These are phyloP conservation scores for Tinospora cordifolia DNA, from an alignment of 164 flowering plant species.

Conservation along the genomic window DNA sequence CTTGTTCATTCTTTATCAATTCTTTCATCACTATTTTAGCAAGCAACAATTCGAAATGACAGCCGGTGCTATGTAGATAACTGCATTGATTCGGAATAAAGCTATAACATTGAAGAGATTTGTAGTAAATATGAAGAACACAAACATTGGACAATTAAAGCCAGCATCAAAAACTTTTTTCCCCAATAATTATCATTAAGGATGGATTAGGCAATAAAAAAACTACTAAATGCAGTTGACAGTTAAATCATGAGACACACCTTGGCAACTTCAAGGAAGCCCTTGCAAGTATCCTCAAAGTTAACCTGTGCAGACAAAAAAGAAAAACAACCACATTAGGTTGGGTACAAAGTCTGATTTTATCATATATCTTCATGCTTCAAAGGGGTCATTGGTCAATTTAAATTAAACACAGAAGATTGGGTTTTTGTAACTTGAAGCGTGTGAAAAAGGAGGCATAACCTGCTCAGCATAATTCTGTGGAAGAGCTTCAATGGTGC, in stretches of 20 bases:
- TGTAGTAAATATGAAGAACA: too few species aligned
- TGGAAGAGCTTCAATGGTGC: conserved; percentile 90
- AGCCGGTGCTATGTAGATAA: too few species aligned
- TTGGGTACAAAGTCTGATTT: background rate
- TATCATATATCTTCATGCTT: background rate
- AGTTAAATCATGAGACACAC: conserved; percentile 25
- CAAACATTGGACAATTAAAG: too few species aligned
- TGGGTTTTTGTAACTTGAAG: background rate
- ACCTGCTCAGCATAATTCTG: conserved; percentile 92
- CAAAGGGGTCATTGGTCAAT: background rate
- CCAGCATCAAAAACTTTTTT: too few species aligned
- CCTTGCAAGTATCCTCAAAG: conserved; percentile 98
- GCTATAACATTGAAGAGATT: too few species aligned
- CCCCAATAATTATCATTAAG: too few species aligned
- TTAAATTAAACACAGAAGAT: background rate
- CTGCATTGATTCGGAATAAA: too few species aligned
- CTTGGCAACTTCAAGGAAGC: conserved; percentile 97
- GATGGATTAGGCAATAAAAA: background rate
- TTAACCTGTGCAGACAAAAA: conserved; percentile 51
- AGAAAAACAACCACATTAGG: background rate
- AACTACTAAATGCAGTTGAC: background rate
- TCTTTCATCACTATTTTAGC: too few species aligned
- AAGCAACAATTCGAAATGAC: too few species aligned
- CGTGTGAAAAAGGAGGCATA: background rate
- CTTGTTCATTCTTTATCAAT: too few species aligned